Base-by-base conservation (phyloP, 306 rosid genomes). In the Glycine latifolia region DNA sequence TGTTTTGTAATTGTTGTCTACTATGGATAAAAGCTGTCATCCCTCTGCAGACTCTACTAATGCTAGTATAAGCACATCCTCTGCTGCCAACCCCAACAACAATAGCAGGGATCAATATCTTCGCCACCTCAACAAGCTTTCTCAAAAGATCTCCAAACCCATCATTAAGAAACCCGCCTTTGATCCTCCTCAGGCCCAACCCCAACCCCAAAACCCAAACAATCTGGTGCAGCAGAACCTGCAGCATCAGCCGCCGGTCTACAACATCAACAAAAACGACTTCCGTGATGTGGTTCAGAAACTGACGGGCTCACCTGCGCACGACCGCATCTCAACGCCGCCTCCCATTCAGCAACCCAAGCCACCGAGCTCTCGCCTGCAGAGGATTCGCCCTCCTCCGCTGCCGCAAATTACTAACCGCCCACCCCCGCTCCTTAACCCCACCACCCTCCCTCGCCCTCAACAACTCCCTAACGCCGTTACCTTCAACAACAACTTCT, bases 251-350 rank as follows among this genome's bases (percentile, higher is more conserved):
- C 98, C 99, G 8, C 99, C 99, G 2, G 98, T 96, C 5, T 96
- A 96, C 83, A 96, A 96, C 84, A 96, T 96, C 84, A 96, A 92
- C 94, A 96, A 96, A 84, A 96, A 86, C 50, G 99, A 96, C 53
- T 96, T 96, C 89, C 81, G 99, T 12, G 98, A 96, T 13, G 97
- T 93, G 3, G 99, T 96, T 31, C 99, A 96, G 88, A 96, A 91
- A 87, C 97, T 96, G 39, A 96, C 98, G 1, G 98, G 99, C 5
- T 94, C 99, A 3, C 99, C 99, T 39, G 97, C 97, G 2, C 97
- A 93, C 31, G 97, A 92, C 54, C 95, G 97, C 20, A 91, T 91
- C 80, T 78, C 90, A 4, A 85, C 31, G 14, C 94, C 99, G 0
- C 94, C 94, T 3, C 97, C 97, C 11, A 87, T 93, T 82, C 94